phyloP scores from a whole-genome alignment of 139 green algal species.

The Tetradesmus lagerheimii region DNA sequence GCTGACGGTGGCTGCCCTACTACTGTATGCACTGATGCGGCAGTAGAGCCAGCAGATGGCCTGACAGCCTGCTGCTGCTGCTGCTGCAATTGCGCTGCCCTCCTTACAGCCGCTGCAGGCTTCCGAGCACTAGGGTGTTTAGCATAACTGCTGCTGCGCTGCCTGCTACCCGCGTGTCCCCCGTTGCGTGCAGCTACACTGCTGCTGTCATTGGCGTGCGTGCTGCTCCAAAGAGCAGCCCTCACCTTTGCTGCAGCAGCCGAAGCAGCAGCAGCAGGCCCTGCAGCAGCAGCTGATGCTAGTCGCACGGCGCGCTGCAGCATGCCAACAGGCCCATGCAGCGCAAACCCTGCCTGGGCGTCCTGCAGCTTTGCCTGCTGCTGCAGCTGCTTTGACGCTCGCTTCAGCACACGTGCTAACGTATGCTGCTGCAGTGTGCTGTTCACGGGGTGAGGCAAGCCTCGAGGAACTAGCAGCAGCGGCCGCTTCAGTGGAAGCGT shows the following conservation, averaged over 20 bases:
- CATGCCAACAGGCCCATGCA: not conserved
- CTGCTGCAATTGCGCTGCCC: not conserved
- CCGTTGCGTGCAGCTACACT: not conserved
- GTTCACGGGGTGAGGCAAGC: not conserved
- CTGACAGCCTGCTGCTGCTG: not conserved
- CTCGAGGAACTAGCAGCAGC: not conserved
- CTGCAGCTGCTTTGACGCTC: constrained; percentile 15
- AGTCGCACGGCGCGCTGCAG: not conserved
- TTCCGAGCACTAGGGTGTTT: not conserved
- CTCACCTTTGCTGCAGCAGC: not conserved
- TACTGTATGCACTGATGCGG: not conserved
- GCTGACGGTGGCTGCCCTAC: not conserved
- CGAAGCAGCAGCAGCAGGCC: not conserved
- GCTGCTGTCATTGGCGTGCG: not conserved
- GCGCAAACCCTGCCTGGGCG: not conserved
- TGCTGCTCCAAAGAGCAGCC: not conserved
- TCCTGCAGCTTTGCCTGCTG: constrained; percentile 11
- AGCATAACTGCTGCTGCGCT: not conserved
- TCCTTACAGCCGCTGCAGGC: not conserved
- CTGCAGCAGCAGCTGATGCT: constrained; percentile 18
- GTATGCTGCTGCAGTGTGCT: not conserved
- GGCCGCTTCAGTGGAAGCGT: not conserved
- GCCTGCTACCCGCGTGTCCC: no score
- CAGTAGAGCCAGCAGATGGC: not conserved
- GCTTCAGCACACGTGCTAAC: constrained; percentile 9